Evolutionary conservation across 2,329 filamentous ascomycete genomes (phyloP).

Genomic region (Xylaria sp.): DNA sequence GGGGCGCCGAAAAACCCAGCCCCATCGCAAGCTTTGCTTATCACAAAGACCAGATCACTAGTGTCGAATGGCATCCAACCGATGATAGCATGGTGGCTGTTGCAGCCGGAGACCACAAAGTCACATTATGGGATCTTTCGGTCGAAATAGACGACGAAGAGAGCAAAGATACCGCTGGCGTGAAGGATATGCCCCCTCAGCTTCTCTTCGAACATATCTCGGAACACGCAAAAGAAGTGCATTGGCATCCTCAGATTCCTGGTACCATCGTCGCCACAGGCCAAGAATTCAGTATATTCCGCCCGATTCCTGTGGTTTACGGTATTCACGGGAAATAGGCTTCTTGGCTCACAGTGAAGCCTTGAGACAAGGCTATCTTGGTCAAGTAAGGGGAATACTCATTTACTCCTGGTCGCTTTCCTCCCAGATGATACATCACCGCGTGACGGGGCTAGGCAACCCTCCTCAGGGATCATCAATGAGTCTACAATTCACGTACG

Average conservation of each 20-base stretch:
- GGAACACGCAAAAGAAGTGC: conserved; percentile 92
- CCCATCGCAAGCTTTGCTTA: conserved; percentile 95
- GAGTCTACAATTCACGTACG: background rate
- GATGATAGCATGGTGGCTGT: conserved; percentile 96
- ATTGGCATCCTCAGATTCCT: conserved; percentile 97
- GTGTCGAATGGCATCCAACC: conserved; percentile 95
- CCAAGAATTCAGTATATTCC: conserved; percentile 86
- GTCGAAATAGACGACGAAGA: conserved; percentile 98
- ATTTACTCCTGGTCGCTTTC: background rate
- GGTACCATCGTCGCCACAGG: conserved; percentile 91
- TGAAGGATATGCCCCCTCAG: conserved; percentile 92
- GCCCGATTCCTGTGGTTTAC: conserved; percentile 81
- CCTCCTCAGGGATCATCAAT: background rate
- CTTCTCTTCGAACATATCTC: conserved; percentile 97
- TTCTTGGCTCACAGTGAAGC: background rate
- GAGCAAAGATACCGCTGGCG: conserved; percentile 86
- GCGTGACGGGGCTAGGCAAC: background rate
- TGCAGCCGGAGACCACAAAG: conserved; percentile 90
- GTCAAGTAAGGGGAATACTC: background rate
- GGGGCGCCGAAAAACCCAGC: conserved; percentile 70
- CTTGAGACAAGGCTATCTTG: background rate
- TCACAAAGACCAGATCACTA: conserved; percentile 96
- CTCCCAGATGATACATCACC: background rate
- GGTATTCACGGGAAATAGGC: conserved; percentile 49
- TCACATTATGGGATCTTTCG: conserved; percentile 95